Conservation (phyloP, 2,329 filamentous ascomycete species). For the Curvularia sp. region DNA sequence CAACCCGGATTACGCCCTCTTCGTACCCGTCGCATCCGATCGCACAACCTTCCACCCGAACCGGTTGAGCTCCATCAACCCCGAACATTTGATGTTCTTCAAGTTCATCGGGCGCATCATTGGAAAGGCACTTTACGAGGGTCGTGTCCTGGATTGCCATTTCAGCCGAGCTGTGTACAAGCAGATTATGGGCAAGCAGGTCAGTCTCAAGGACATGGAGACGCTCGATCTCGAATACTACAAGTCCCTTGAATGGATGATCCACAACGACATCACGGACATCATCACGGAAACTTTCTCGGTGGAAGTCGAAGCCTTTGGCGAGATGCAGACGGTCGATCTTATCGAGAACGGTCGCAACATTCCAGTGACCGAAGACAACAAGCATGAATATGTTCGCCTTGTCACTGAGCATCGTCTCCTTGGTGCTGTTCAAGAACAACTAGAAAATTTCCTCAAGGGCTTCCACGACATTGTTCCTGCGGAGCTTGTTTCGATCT, state of each 20-base stretch:
- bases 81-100: constrained; percentile 96
- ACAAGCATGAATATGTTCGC: constrained; percentile 97
- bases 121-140: constrained; percentile 96
- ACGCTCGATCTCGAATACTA: constrained; percentile 98
- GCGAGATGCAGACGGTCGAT: constrained; percentile 85
- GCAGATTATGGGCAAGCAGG: constrained; percentile 90
- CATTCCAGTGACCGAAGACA: constrained; percentile 93
- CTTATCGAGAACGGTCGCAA: constrained; percentile 87
- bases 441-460: constrained; percentile 90
- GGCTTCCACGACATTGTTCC: constrained; percentile 99
- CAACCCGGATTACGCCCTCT: constrained; percentile 95
- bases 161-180: constrained; percentile 99
- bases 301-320: constrained; percentile 91
- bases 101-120: constrained; percentile 99
- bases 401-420: constrained; percentile 93
- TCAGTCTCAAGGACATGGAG: constrained; percentile 99
- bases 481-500: constrained; percentile 91
- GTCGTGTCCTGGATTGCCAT: constrained; percentile 94
- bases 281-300: constrained; percentile 97
- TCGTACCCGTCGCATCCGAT: constrained; percentile 95
- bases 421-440: constrained; percentile 88
- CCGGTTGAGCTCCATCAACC: constrained; percentile 89
- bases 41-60: constrained; percentile 99
- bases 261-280: constrained; percentile 97
- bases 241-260: constrained; percentile 98